Percentiles rank a stretch among this genome's conserved stretches.
phyloP scores from a whole-genome alignment of 1,139 yeast species.

The Blastobotrys apis region DNA sequence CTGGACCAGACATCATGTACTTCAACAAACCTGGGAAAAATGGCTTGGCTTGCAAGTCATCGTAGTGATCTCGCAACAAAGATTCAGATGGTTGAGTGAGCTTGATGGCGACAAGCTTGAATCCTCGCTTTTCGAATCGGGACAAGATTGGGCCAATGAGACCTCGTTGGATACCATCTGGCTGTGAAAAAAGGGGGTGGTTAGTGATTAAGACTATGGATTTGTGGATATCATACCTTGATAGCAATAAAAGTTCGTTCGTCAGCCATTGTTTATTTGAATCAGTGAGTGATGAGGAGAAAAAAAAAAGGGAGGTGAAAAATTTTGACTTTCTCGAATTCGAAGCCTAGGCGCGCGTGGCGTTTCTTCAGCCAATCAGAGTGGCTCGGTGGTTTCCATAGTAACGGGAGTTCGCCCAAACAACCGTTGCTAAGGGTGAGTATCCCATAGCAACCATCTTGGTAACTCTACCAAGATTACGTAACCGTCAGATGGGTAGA shows the following conservation, averaged over 20 bases:
- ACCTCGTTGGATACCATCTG: slow-evolving; percentile 99
- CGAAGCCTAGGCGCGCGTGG: not conserved
- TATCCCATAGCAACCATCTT: too few species aligned
- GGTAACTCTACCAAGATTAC: too few species aligned
- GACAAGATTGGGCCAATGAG: slow-evolving; percentile 82
- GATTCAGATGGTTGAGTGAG: slow-evolving; percentile 82
- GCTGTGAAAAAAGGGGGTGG: slow-evolving; percentile 40
- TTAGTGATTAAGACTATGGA: not conserved
- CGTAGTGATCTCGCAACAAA: slow-evolving; percentile 89
- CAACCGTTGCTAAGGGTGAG: too few species aligned
- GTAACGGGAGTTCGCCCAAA: too few species aligned
- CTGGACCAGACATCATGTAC: slow-evolving; percentile 98
- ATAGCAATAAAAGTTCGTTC: slow-evolving; percentile 99
- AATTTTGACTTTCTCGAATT: not conserved
- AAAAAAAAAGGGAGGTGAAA: slow-evolving; percentile 5
- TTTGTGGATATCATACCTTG: slow-evolving; percentile 43
- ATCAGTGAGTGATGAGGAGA: slow-evolving; percentile 4
- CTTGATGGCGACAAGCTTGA: slow-evolving; percentile 95
- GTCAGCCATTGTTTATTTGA: slow-evolving; percentile 42
- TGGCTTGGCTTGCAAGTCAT: slow-evolving; percentile 92
- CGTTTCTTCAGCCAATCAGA: too few species aligned
- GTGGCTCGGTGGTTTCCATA: too few species aligned
- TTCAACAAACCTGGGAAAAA: slow-evolving; percentile 91
- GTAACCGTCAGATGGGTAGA: too few species aligned
- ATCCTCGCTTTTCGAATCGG: slow-evolving; percentile 97